phyloP scores from a whole-genome alignment of 2,329 filamentous ascomycete species.

The Byssoonygena ceratinophila region DNA sequence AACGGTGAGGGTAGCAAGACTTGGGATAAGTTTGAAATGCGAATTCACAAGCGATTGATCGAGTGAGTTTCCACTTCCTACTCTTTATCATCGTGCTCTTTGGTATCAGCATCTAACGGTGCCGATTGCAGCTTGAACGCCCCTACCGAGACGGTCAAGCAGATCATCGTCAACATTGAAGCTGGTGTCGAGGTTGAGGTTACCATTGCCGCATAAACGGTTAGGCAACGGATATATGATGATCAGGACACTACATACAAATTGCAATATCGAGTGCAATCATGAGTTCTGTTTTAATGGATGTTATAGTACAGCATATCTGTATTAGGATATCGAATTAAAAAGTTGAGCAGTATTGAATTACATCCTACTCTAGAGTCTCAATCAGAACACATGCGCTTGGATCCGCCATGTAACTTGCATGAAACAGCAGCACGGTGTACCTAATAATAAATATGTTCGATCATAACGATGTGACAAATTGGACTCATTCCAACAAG shows the following conservation, averaged over 20 bases:
- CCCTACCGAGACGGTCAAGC: conserved; percentile 66
- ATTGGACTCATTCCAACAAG: not conserved
- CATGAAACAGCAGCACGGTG: too few species aligned
- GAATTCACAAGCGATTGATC: conserved; percentile 97
- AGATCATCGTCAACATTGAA: conserved; percentile 47
- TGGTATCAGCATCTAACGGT: not conserved
- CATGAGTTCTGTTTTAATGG: not conserved
- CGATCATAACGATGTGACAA: too few species aligned
- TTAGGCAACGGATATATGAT: conserved; percentile 7
- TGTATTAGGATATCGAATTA: not conserved
- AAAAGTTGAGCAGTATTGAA: not conserved
- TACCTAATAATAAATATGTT: too few species aligned
- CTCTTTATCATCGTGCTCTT: not conserved
- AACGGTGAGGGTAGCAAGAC: conserved; percentile 99
- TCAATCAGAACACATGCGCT: not conserved
- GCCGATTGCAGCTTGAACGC: conserved; percentile 60
- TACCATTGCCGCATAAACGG: conserved; percentile 42
- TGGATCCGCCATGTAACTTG: too few species aligned
- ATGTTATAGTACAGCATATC: not conserved
- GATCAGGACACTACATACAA: not conserved
- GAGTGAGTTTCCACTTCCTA: conserved; percentile 49
- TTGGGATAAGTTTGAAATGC: conserved; percentile 98
- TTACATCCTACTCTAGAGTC: not conserved
- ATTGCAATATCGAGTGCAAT: not conserved
- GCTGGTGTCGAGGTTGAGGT: conserved; percentile 45